A percentile compares a stretch with the other conserved stretches of the same genome.
phyloP scores from a whole-genome alignment of 345 rosid species.

The Reutealis trisperma region DNA sequence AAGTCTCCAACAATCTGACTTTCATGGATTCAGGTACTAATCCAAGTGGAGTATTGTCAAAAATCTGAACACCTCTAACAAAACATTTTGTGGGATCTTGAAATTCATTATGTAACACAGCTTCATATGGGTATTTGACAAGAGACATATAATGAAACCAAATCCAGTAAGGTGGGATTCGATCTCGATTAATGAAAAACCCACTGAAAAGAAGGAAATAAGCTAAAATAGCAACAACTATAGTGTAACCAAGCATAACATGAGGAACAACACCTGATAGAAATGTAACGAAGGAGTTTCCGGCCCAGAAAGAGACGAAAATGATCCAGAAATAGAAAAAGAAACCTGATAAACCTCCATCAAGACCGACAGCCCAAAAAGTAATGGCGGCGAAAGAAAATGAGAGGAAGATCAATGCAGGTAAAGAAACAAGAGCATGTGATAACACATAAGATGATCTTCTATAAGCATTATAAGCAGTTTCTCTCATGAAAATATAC shows the following conservation, averaged over 20 bases:
- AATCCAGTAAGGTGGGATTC: constrained; percentile 86
- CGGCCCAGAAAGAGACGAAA: constrained; percentile 86
- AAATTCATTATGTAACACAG: constrained; percentile 79
- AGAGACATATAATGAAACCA: constrained; percentile 97
- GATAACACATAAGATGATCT: constrained; percentile 89
- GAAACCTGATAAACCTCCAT: constrained; percentile 78
- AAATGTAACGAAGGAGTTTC: constrained; percentile 91
- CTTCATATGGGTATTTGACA: constrained; percentile 89
- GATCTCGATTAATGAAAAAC: constrained; percentile 82
- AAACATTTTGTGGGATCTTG: constrained; percentile 67
- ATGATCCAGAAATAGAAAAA: constrained; percentile 69
- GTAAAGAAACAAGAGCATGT: constrained; percentile 59
- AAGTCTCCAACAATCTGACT: constrained; percentile 42
- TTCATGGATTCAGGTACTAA: constrained; percentile 49
- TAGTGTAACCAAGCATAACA: constrained; percentile 94
- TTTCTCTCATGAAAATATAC: constrained; percentile 97
- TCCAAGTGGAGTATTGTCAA: constrained; percentile 82
- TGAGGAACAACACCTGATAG: constrained; percentile 88
- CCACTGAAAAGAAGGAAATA: constrained; percentile 95
- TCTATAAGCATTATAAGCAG: constrained; percentile 84
- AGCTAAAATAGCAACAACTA: constrained; percentile 84
- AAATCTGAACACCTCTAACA: constrained; percentile 72
- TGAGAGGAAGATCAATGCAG: constrained; percentile 65
- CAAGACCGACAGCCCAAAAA: constrained; percentile 87
- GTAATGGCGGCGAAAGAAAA: constrained; percentile 67